Conservation (phyloP, 169 alveolate species). For the Plasmodium relictum region DNA sequence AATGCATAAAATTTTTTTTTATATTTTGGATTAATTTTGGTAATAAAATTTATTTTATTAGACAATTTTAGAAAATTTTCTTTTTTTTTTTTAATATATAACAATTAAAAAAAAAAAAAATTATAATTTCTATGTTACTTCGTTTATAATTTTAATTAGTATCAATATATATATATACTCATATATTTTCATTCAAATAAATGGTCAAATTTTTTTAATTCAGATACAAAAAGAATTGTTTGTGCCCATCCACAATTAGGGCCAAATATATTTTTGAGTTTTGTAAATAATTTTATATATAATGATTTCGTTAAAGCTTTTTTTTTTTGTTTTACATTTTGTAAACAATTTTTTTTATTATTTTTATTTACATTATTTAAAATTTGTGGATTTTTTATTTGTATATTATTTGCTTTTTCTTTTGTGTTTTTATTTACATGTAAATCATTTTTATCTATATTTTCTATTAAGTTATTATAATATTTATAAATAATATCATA, state of each 20-base stretch:
- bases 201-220: slow-evolving; percentile 48
- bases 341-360: neutral
- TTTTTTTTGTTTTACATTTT: slow-evolving; percentile 6
- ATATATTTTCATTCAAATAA: slow-evolving; percentile 24
- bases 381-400: neutral
- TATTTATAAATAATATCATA: slow-evolving; percentile 72
- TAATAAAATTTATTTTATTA: too few relatives aligned
- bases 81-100: too few relatives aligned
- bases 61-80: too few relatives aligned
- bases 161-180: neutral
- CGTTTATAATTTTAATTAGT: too few relatives aligned
- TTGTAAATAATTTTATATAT: slow-evolving; percentile 42
- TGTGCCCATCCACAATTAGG: slow-evolving; percentile 79
- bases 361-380: neutral
- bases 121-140: too few relatives aligned
- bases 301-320: slow-evolving; percentile 49
- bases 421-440: neutral
- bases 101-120: too few relatives aligned
- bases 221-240: slow-evolving; percentile 63
- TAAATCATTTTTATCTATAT: neutral
- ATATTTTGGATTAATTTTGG: too few relatives aligned
- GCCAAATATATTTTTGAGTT: slow-evolving; percentile 49
- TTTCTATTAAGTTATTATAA: slow-evolving; percentile 38
- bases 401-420: neutral
- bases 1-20: too few relatives aligned